These are phyloP conservation scores for Bipolaris oryzae DNA, from an alignment of 2,329 filamentous ascomycete species.

Conservation along the genomic window DNA sequence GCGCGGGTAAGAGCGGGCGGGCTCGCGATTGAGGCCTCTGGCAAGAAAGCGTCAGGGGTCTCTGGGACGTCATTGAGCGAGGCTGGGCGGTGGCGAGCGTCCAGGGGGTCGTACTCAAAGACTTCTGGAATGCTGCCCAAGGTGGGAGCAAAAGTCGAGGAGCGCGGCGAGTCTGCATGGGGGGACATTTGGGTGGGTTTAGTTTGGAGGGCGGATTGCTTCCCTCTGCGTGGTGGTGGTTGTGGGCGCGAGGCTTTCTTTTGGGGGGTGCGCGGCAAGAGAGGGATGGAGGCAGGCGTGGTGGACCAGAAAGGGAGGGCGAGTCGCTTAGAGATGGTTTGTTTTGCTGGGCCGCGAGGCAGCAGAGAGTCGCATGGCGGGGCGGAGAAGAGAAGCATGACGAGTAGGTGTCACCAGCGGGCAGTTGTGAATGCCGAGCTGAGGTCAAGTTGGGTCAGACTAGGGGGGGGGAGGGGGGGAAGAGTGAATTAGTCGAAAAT, in stretches of 20 bases:
- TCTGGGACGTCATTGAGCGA: constrained; percentile 27
- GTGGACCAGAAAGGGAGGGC: constrained; percentile 25
- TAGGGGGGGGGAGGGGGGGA: background rate
- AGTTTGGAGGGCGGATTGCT: constrained; percentile 9
- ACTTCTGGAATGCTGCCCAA: constrained; percentile 34
- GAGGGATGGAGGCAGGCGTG: constrained; percentile 22
- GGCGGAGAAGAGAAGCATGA: constrained; percentile 35
- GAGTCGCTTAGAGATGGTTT: constrained; percentile 23
- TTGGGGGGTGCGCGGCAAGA: constrained; percentile 23
- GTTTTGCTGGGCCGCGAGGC: constrained; percentile 7
- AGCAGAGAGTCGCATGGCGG: constrained; percentile 27
- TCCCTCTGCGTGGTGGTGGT: constrained; percentile 10
- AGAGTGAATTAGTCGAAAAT: background rate
- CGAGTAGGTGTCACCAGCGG: constrained; percentile 22
- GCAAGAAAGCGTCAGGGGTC: constrained; percentile 25
- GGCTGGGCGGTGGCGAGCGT: constrained; percentile 7
- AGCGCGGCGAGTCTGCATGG: constrained; percentile 21
- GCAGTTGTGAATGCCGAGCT: constrained; percentile 6
- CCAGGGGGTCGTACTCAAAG: constrained; percentile 31
- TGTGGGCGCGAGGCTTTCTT: constrained; percentile 10
- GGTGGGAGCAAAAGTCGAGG: constrained; percentile 31
- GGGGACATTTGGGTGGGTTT: constrained; percentile 23
- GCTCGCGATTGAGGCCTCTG: constrained; percentile 25
- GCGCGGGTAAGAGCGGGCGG: constrained; percentile 27
- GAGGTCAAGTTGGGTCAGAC: constrained; percentile 7